Percentiles rank a stretch among this genome's conserved stretches.
These are phyloP conservation scores for Claviceps africana DNA, from an alignment of 2,329 filamentous ascomycete genomes.

Conservation along the genomic window DNA sequence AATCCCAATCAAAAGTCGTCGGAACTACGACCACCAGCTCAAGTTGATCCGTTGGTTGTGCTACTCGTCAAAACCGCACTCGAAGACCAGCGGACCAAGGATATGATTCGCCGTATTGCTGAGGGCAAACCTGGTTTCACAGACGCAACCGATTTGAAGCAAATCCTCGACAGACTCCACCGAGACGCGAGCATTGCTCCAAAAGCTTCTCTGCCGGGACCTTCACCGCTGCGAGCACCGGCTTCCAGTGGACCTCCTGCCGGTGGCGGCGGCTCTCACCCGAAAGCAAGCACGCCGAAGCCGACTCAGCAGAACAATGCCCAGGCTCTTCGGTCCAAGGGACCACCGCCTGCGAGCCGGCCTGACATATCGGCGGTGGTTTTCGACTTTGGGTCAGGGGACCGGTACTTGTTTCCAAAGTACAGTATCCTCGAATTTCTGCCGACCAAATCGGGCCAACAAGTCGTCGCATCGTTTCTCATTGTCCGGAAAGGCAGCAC, in stretches of 20 bases:
- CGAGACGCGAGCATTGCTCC: slow-evolving; percentile 25
- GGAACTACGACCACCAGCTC: slow-evolving; percentile 37
- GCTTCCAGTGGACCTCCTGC: slow-evolving; percentile 16
- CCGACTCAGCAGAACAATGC: slow-evolving; percentile 21
- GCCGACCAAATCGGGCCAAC: slow-evolving; percentile 32
- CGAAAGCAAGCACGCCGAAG: slow-evolving; percentile 18
- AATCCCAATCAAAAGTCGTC: slow-evolving; percentile 42
- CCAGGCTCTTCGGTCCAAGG: slow-evolving; percentile 47
- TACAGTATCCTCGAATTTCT: slow-evolving; percentile 63
- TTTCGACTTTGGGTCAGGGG: slow-evolving; percentile 58
- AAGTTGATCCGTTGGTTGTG: slow-evolving; percentile 42
- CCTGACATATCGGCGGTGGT: slow-evolving; percentile 53
- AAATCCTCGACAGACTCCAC: slow-evolving; percentile 34
- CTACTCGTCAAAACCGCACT: slow-evolving; percentile 42
- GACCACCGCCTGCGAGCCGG: slow-evolving; percentile 37
- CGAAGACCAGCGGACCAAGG: slow-evolving; percentile 34
- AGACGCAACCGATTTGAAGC: slow-evolving; percentile 41
- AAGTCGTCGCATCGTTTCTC: slow-evolving; percentile 61
- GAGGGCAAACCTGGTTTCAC: slow-evolving; percentile 34
- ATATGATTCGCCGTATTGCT: slow-evolving; percentile 40
- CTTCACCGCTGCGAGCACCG: slow-evolving; percentile 15
- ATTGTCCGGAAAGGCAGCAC: slow-evolving; percentile 58
- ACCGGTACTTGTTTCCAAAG: slow-evolving; percentile 66
- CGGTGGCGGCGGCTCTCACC: slow-evolving; percentile 16
- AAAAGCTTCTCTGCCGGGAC: slow-evolving; percentile 14